Conservation (phyloP, 306 rosid genomes). For the Crataegus laevigata region DNA sequence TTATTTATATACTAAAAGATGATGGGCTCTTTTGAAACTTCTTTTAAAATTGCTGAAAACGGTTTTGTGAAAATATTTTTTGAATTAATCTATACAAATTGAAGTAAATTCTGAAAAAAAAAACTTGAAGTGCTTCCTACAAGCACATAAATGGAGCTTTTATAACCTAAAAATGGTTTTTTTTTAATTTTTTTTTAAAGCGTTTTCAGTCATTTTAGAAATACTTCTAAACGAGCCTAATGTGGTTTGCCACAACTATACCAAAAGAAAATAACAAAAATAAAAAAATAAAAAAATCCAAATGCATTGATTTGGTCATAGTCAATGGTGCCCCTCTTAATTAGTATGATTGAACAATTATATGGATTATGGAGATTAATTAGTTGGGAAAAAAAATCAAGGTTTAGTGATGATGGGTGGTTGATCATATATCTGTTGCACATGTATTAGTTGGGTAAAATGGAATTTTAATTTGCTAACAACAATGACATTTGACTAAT, state of each 20-base stretch:
- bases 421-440: conserved; percentile 23
- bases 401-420: conserved; percentile 13
- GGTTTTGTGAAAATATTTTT: too few relatives aligned
- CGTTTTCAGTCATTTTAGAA: too few relatives aligned
- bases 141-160: too few relatives aligned
- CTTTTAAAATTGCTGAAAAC: too few relatives aligned
- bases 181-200: too few relatives aligned
- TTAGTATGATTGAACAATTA: conserved; percentile 1
- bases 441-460: conserved; percentile 22
- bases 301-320: background rate
- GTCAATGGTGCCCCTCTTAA: background rate
- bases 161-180: too few relatives aligned
- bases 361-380: background rate
- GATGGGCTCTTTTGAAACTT: too few relatives aligned
- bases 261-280: too few relatives aligned
- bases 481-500: conserved; percentile 9
- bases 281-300: background rate
- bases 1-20: background rate
- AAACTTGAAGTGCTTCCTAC: too few relatives aligned
- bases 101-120: too few relatives aligned
- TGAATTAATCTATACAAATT: too few relatives aligned
- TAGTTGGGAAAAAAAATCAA: conserved; percentile 15
- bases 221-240: too few relatives aligned
- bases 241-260: background rate
- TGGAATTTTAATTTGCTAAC: conserved; percentile 1